These are phyloP conservation scores for Passiflora organensis DNA, from an alignment of 345 rosid genomes.

Conservation along the genomic window DNA sequence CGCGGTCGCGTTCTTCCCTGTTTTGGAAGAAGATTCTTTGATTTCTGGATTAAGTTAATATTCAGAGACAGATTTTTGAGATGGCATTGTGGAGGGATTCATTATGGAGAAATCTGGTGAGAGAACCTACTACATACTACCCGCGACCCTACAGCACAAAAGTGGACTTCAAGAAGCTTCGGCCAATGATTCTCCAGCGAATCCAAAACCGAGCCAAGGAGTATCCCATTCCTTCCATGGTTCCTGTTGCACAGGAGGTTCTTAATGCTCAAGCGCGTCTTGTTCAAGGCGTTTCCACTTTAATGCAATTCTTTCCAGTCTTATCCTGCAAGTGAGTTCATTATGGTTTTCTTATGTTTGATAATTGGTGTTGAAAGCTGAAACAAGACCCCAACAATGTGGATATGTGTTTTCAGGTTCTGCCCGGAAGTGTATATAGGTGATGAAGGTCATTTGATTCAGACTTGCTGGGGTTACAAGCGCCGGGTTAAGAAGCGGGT, in stretches of 20 bases:
- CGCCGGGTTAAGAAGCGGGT: slow-evolving; percentile 51
- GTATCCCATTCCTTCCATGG: slow-evolving; percentile 50
- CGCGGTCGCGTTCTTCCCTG: too few species aligned
- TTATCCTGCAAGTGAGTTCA: slow-evolving; percentile 67
- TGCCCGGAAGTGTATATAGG: slow-evolving; percentile 81
- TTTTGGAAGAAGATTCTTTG: too few species aligned
- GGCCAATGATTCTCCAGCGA: slow-evolving; percentile 78
- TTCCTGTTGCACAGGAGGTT: slow-evolving; percentile 67
- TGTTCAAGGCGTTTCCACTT: slow-evolving; percentile 48
- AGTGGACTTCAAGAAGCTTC: slow-evolving; percentile 48
- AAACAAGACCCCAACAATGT: background rate
- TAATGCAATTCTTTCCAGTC: slow-evolving; percentile 50
- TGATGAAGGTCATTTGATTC: slow-evolving; percentile 76
- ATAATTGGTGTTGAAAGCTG: background rate
- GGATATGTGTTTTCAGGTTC: slow-evolving; percentile 37
- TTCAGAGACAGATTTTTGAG: background rate
- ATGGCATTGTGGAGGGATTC: slow-evolving; percentile 6
- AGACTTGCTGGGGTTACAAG: slow-evolving; percentile 66
- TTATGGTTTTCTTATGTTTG: background rate
- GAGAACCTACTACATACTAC: background rate
- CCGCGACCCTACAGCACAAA: slow-evolving; percentile 43
- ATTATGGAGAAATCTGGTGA: background rate
- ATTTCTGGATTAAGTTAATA: too few species aligned
- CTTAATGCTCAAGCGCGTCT: slow-evolving; percentile 50
- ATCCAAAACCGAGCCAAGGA: slow-evolving; percentile 65